phyloP scores from a whole-genome alignment of 1,139 yeast genomes.

The Casaregolazyma lundiana region DNA sequence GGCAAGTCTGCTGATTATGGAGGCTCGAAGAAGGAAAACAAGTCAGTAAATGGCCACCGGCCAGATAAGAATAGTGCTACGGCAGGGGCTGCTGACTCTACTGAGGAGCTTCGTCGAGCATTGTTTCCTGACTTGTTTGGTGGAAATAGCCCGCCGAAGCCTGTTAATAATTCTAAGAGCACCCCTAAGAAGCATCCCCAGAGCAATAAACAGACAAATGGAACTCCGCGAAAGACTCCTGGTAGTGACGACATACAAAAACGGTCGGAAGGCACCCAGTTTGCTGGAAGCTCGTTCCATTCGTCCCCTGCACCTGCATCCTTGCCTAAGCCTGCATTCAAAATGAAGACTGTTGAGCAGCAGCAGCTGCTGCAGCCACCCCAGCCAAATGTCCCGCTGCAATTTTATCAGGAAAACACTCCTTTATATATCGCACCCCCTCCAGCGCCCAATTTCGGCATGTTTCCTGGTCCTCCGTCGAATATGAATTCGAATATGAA shows the following conservation, averaged over 20 bases:
- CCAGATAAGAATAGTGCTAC: conserved; percentile 6
- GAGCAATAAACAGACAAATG: conserved; percentile 1
- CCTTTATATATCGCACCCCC: background rate
- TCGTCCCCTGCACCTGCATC: conserved; percentile 43
- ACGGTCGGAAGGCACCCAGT: conserved; percentile 17
- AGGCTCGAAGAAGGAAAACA: conserved; percentile 8
- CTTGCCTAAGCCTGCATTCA: conserved; percentile 38
- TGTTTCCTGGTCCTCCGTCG: background rate
- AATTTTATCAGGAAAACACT: background rate
- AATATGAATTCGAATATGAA: background rate
- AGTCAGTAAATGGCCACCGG: background rate
- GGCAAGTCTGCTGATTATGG: conserved; percentile 1
- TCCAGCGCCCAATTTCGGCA: background rate
- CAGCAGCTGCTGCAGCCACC: background rate
- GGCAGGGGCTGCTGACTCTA: conserved; percentile 4
- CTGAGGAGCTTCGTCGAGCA: conserved; percentile 11
- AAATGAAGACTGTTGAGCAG: conserved; percentile 18
- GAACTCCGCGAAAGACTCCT: conserved; percentile 1
- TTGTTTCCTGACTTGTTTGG: conserved; percentile 11
- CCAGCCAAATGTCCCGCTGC: background rate
- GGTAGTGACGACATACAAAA: conserved; percentile 1
- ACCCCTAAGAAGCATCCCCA: conserved; percentile 12
- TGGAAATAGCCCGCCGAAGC: background rate
- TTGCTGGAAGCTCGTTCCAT: conserved; percentile 41
- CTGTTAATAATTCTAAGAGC: background rate